A percentile compares a stretch with the other conserved stretches of the same genome.
phyloP scores from a whole-genome alignment of 2,329 filamentous ascomycete genomes.

The Diatrype stigma region DNA sequence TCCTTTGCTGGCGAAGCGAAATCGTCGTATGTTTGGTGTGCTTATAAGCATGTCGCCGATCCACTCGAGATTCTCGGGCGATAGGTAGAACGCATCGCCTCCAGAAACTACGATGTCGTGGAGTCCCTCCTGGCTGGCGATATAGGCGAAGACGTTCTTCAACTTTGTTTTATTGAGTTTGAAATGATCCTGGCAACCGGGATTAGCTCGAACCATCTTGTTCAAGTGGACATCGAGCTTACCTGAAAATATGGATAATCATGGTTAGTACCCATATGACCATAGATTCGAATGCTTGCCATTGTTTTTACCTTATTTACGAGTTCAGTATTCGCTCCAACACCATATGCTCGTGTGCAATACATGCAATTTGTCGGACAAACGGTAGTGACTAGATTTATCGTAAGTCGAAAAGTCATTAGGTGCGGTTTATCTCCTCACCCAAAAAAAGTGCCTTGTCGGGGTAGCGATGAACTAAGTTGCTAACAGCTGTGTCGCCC shows the following conservation, averaged over 20 bases:
- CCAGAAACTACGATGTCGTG: slow-evolving; percentile 60
- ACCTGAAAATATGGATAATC: no score
- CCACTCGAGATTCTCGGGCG: slow-evolving; percentile 44
- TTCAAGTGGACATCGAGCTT: neutral
- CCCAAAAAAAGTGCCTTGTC: slow-evolving; percentile 60
- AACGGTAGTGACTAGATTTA: slow-evolving; percentile 46
- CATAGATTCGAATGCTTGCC: no score
- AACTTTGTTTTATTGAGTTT: slow-evolving; percentile 41
- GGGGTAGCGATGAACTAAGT: slow-evolving; percentile 59
- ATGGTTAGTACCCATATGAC: no score
- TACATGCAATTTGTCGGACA: slow-evolving; percentile 61
- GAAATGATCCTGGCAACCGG: slow-evolving; percentile 26
- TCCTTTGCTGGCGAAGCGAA: slow-evolving; percentile 60
- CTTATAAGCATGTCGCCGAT: slow-evolving; percentile 53
- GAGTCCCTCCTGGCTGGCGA: slow-evolving; percentile 44
- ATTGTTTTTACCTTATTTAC: slow-evolving; percentile 44
- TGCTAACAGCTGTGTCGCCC: slow-evolving; percentile 50
- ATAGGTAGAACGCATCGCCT: slow-evolving; percentile 57
- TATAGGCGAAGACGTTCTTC: slow-evolving; percentile 54
- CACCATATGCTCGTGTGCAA: slow-evolving; percentile 57
- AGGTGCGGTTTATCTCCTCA: slow-evolving; percentile 28
- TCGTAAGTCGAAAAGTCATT: slow-evolving; percentile 13
- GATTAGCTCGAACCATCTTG: neutral
- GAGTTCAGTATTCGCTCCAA: slow-evolving; percentile 51
- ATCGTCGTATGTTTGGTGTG: slow-evolving; percentile 54